Base-by-base conservation (phyloP, 805 yeast species). In the Kuraishia hungarica region DNA sequence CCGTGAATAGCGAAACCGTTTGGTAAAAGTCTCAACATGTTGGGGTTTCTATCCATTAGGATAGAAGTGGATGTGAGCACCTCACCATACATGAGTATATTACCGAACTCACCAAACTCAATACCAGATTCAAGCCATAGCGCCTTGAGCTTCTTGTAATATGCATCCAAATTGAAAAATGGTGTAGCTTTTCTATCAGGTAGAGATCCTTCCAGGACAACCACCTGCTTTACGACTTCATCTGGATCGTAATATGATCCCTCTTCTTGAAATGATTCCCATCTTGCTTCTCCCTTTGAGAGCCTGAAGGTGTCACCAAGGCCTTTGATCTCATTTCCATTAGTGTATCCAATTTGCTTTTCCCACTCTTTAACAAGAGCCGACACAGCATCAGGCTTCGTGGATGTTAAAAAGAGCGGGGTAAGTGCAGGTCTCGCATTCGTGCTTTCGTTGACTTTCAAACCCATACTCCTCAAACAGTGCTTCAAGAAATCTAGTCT, bases 1-100 rank as follows among this genome's bases (percentile, higher is more conserved):
- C 96, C 97, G 2, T 84, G 77, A 11, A 85, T 68, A 1, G 83
- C 74, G 11, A 84, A 78, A 0, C 97, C 97, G 26, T 83, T 76
- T 0, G 97, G 97, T 26, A 88, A 67, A 39, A 72, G 63, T 7
- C 76, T 70, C 55, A 93, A 68, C 43, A 89, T 64, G 13, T 73
- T 64, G 51, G 82, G 77, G 67, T 94, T 94, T 49, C 79, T 76
- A 64, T 93, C 96, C 60, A 94, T 72, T 64, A 93, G 71, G 0
- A 88, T 79, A 54, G 82, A 84, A 0, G 99, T 93, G 0, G 98
- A 92, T 0, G 97, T 88, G 1, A 92, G 83, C 5, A 92, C 96
- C 64, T 93, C 97, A 15, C 89, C 90, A 64, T 93, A 93, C 39
- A 88, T 70, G 22, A 89, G 67, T 1, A 77, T 65, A 0, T 86